Evolutionary conservation across 345 rosid species (phyloP).

Genomic region (Fremontodendron californicum): DNA sequence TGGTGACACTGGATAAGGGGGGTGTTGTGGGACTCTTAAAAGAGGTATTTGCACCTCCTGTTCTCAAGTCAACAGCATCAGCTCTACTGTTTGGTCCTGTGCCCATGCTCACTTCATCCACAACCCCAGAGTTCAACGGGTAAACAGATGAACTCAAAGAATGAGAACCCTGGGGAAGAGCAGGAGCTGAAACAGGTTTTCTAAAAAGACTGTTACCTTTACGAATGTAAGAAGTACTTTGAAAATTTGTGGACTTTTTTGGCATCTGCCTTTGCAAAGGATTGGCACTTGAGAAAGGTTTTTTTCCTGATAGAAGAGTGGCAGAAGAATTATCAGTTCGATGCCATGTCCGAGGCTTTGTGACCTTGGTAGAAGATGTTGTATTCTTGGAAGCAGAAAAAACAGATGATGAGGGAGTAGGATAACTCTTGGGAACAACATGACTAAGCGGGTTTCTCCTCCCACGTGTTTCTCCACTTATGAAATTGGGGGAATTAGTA

Average conservation of each 20-base stretch:
- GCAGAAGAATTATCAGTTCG: slow-evolving; percentile 39
- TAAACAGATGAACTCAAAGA: slow-evolving; percentile 35
- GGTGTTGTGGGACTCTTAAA: slow-evolving; percentile 55
- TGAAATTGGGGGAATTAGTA: slow-evolving; percentile 21
- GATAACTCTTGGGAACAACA: slow-evolving; percentile 38
- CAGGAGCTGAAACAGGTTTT: slow-evolving; percentile 41
- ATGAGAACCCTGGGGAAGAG: slow-evolving; percentile 33
- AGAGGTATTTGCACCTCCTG: slow-evolving; percentile 34
- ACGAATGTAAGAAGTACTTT: slow-evolving; percentile 58
- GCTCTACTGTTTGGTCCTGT: slow-evolving; percentile 31
- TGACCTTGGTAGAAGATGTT: slow-evolving; percentile 37
- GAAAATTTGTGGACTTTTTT: slow-evolving; percentile 27
- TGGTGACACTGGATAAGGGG: slow-evolving; percentile 35
- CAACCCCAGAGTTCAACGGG: slow-evolving; percentile 36
- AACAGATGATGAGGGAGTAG: slow-evolving; percentile 35
- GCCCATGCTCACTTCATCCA: slow-evolving; percentile 40
- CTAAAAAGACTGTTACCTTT: slow-evolving; percentile 94
- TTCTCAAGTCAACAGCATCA: slow-evolving; percentile 31
- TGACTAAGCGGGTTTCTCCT: slow-evolving; percentile 33
- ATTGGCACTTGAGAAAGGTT: slow-evolving; percentile 33
- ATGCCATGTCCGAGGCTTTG: slow-evolving; percentile 73
- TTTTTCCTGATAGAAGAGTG: slow-evolving; percentile 31
- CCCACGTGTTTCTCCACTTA: slow-evolving; percentile 33
- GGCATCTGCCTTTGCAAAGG: slow-evolving; percentile 38
- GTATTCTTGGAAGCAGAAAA: slow-evolving; percentile 39